A percentile compares a stretch with the other conserved stretches of the same genome.
These are phyloP conservation scores for Nitzschia sp. DNA, from an alignment of 108 stramenopile species.

Conservation along the genomic window DNA sequence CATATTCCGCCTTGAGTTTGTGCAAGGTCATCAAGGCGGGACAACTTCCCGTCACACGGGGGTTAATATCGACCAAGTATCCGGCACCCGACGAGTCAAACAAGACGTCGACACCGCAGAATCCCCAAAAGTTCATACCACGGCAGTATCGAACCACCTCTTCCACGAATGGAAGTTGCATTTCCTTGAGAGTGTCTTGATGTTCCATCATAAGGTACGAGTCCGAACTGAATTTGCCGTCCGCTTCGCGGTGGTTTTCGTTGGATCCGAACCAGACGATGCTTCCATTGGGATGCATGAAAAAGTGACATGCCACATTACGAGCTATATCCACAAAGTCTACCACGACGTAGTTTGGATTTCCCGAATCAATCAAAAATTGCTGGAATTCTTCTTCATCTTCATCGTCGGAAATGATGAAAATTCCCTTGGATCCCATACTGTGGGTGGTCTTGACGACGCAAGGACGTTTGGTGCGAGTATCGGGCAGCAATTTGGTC, in stretches of 20 bases:
- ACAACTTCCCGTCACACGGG: conserved; percentile 43
- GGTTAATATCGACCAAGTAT: conserved; percentile 46
- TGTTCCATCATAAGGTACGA: conserved; percentile 27
- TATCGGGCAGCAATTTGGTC: conserved; percentile 38
- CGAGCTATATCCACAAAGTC: conserved; percentile 39
- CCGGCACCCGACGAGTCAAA: conserved; percentile 36
- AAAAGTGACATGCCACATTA: conserved; percentile 43
- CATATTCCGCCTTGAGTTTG: conserved; percentile 17
- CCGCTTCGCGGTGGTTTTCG: conserved; percentile 29
- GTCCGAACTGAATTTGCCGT: conserved; percentile 31
- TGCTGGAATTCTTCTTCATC: conserved; percentile 32
- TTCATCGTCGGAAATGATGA: conserved; percentile 41
- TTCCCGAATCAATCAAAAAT: conserved; percentile 28
- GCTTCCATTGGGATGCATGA: conserved; percentile 35
- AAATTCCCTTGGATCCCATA: conserved; percentile 42
- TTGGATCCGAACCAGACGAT: conserved; percentile 38
- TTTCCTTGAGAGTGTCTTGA: conserved; percentile 34
- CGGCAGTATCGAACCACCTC: conserved; percentile 39
- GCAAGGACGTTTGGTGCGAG: conserved; percentile 29
- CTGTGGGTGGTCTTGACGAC: conserved; percentile 45
- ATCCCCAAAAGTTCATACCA: conserved; percentile 40
- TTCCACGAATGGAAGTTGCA: conserved; percentile 41
- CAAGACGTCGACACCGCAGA: conserved; percentile 41
- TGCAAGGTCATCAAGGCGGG: conserved; percentile 41
- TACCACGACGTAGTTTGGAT: conserved; percentile 35